A percentile compares a stretch with the other conserved stretches of the same genome.
phyloP scores from a whole-genome alignment of 805 yeast species.

The Zygosaccharomyces kombuchaensis region DNA sequence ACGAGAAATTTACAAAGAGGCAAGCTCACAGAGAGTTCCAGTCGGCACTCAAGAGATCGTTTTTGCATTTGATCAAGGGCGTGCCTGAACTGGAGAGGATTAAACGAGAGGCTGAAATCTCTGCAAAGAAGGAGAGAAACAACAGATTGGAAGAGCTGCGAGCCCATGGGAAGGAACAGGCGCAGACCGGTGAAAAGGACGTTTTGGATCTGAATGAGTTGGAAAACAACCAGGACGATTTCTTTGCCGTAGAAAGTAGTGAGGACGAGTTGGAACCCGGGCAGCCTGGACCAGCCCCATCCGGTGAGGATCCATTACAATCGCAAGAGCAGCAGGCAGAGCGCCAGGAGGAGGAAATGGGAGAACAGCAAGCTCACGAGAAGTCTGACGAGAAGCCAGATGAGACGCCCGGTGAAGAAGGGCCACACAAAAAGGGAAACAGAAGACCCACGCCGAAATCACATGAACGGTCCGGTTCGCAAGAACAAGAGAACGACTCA shows the following conservation, averaged over 20 bases:
- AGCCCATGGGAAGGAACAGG: slow-evolving; percentile 34
- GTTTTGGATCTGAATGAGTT: slow-evolving; percentile 22
- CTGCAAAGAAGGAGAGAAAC: slow-evolving; percentile 35
- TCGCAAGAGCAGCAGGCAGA: no score
- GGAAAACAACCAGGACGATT: slow-evolving; percentile 33
- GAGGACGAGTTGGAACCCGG: slow-evolving; percentile 26
- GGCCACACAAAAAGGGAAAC: not conserved
- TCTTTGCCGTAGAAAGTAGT: slow-evolving; percentile 32
- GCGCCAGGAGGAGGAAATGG: no score
- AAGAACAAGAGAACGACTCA: not conserved
- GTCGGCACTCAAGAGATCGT: slow-evolving; percentile 16
- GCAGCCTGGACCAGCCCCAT: not conserved
- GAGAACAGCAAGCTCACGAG: no score
- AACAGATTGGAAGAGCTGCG: slow-evolving; percentile 32
- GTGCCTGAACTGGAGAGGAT: slow-evolving; percentile 16
- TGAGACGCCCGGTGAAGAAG: no score
- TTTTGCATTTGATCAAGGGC: slow-evolving; percentile 15
- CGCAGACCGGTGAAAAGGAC: slow-evolving; percentile 25
- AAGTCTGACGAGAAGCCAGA: no score
- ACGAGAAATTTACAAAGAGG: slow-evolving; percentile 9
- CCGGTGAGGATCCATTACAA: not conserved
- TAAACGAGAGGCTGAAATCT: slow-evolving; percentile 23
- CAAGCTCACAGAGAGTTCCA: slow-evolving; percentile 11
- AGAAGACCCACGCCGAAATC: not conserved
- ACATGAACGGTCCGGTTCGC: not conserved